phyloP scores from a whole-genome alignment of 805 yeast genomes.

The Candida gorgasii region DNA sequence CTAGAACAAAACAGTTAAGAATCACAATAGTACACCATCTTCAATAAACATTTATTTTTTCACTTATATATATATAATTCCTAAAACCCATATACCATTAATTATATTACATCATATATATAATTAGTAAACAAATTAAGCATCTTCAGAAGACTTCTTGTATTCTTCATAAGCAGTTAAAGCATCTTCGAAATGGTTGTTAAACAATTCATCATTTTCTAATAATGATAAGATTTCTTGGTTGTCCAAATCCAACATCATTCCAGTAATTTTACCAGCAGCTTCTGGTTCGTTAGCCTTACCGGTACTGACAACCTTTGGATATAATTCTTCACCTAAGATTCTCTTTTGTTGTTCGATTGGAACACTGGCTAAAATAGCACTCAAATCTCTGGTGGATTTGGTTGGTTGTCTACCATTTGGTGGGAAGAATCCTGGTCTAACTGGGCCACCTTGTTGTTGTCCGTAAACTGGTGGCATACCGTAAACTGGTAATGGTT shows the following conservation, averaged over 20 bases:
- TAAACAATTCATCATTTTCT: slow-evolving; percentile 87
- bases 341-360: slow-evolving; percentile 95
- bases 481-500: slow-evolving; percentile 79
- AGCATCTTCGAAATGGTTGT: slow-evolving; percentile 92
- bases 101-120: slow-evolving; percentile 23
- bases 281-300: slow-evolving; percentile 90
- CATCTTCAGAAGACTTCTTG: slow-evolving; percentile 52
- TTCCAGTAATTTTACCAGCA: slow-evolving; percentile 98
- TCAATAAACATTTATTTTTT: slow-evolving; percentile 20
- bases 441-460: slow-evolving; percentile 56
- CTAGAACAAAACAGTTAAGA: no score
- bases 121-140: slow-evolving; percentile 16
- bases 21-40: no score
- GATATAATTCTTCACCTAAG: slow-evolving; percentile 96
- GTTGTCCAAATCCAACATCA: slow-evolving; percentile 94
- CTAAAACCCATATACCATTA: slow-evolving; percentile 25
- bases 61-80: slow-evolving; percentile 24
- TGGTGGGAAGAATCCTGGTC: slow-evolving; percentile 59
- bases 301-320: slow-evolving; percentile 83
- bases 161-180: slow-evolving; percentile 90
- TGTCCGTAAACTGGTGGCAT: slow-evolving; percentile 72
- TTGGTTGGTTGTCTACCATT: slow-evolving; percentile 46
- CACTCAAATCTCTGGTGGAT: slow-evolving; percentile 57
- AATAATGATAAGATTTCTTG: slow-evolving; percentile 84
- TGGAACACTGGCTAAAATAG: slow-evolving; percentile 62